These are phyloP conservation scores for Sistotremastrum niveocremeum DNA, from an alignment of 768 basidiomycete species.

Conservation along the genomic window DNA sequence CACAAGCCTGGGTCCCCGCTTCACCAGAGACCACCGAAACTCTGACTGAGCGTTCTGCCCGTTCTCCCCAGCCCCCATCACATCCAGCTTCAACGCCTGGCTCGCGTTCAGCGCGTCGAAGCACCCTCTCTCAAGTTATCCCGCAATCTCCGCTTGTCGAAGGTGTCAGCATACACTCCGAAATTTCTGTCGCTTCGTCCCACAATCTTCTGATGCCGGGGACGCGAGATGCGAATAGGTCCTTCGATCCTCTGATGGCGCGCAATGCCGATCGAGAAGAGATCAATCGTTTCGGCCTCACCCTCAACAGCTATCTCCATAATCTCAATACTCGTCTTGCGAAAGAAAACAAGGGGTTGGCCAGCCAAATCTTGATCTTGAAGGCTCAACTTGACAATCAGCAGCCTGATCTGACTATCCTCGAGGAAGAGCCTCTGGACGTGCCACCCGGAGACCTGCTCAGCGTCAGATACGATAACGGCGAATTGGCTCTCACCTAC, in stretches of 20 bases:
- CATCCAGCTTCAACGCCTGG: slow-evolving; percentile 15
- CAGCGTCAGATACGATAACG: slow-evolving; percentile 42
- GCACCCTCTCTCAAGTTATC: slow-evolving; percentile 26
- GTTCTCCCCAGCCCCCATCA: too few species aligned
- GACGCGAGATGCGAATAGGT: slow-evolving; percentile 61
- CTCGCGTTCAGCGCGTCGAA: slow-evolving; percentile 22
- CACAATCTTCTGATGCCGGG: slow-evolving; percentile 73
- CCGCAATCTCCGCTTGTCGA: too few species aligned
- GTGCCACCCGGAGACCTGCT: slow-evolving; percentile 32
- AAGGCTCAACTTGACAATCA: neutral
- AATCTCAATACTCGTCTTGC: slow-evolving; percentile 70
- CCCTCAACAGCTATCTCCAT: slow-evolving; percentile 78
- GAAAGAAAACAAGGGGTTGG: slow-evolving; percentile 67
- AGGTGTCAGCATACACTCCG: slow-evolving; percentile 24
- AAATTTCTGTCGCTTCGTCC: slow-evolving; percentile 74
- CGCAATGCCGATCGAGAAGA: slow-evolving; percentile 4
- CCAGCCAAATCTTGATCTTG: neutral
- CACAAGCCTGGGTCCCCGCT: slow-evolving; percentile 31
- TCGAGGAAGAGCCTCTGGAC: neutral
- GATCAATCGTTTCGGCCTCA: slow-evolving; percentile 33
- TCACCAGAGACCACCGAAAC: slow-evolving; percentile 5
- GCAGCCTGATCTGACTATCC: neutral
- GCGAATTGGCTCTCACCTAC: slow-evolving; percentile 24
- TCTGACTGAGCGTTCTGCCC: too few species aligned
- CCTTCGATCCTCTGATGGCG: slow-evolving; percentile 65